Conservation (phyloP, 2,329 filamentous ascomycete species). For the Botryotinia narcissicola region DNA sequence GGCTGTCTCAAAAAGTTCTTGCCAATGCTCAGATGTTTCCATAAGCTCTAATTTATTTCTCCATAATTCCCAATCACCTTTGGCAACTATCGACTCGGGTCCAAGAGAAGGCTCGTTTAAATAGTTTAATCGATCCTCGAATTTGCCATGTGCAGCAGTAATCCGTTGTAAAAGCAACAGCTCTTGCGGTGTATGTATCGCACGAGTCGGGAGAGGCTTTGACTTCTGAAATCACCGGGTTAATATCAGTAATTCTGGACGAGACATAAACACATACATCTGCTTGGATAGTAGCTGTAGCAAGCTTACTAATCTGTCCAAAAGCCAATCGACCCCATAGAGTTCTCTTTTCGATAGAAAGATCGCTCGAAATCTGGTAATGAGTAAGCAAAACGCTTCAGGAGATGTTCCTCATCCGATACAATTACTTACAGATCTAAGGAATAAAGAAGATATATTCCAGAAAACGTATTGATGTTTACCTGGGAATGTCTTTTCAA, state of each 20-base stretch:
- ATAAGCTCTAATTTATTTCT: constrained; percentile 35
- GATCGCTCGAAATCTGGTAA: constrained; percentile 29
- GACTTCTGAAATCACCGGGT: constrained; percentile 26
- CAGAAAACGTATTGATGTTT: constrained; percentile 39
- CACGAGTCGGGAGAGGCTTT: constrained; percentile 33
- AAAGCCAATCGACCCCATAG: constrained; percentile 35
- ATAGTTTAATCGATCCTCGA: constrained; percentile 34
- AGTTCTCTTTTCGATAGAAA: constrained; percentile 33
- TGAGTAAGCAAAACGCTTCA: constrained; percentile 21
- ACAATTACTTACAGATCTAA: constrained; percentile 35
- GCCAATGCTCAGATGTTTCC: constrained; percentile 32
- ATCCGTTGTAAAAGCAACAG: constrained; percentile 37
- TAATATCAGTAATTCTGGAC: constrained; percentile 1
- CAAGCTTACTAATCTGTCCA: constrained; percentile 36
- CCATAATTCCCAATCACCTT: constrained; percentile 40
- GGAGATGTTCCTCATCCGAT: background rate
- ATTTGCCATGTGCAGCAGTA: constrained; percentile 30
- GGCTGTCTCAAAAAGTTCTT: constrained; percentile 34
- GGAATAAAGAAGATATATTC: constrained; percentile 37
- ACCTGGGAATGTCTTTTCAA: constrained; percentile 38
- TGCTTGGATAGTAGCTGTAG: constrained; percentile 34
- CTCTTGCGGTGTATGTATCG: constrained; percentile 40
- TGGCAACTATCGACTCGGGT: constrained; percentile 37
- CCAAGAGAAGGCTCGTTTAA: constrained; percentile 36
- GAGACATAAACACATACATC: constrained; percentile 28